These are phyloP conservation scores for Marsdenia floribunda DNA, from an alignment of 257 asterid species.

Conservation along the genomic window DNA sequence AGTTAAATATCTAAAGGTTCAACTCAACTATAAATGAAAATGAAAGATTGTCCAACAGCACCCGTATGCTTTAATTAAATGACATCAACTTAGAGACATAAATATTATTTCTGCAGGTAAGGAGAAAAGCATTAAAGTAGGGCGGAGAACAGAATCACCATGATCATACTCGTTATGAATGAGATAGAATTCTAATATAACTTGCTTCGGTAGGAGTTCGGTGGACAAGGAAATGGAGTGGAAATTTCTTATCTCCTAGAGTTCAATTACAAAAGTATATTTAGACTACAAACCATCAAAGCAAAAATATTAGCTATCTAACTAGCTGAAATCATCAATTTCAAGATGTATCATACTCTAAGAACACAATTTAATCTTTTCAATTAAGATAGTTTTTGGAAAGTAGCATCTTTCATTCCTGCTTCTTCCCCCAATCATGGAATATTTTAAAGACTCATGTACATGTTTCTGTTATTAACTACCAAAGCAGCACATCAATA, in stretches of 20 bases:
- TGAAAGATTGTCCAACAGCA: background rate
- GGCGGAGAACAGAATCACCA: background rate
- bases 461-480: background rate
- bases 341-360: background rate
- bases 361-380: background rate
- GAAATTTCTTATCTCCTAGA: background rate
- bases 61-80: too few relatives aligned
- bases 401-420: background rate
- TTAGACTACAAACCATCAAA: background rate
- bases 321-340: background rate
- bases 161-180: background rate
- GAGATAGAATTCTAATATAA: background rate
- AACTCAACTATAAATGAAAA: background rate
- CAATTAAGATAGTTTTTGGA: background rate
- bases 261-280: background rate
- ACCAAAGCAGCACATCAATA: background rate
- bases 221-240: background rate
- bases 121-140: background rate
- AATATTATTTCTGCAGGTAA: background rate
- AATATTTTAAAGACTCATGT: background rate
- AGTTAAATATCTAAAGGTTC: conserved; percentile 1
- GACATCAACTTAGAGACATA: background rate
- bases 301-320: too few relatives aligned
- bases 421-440: background rate
- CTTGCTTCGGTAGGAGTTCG: background rate